A percentile compares a stretch with the other conserved stretches of the same genome.
These are phyloP conservation scores for Petasospora rhodanensis DNA, from an alignment of 1,139 yeast species.

Conservation along the genomic window DNA sequence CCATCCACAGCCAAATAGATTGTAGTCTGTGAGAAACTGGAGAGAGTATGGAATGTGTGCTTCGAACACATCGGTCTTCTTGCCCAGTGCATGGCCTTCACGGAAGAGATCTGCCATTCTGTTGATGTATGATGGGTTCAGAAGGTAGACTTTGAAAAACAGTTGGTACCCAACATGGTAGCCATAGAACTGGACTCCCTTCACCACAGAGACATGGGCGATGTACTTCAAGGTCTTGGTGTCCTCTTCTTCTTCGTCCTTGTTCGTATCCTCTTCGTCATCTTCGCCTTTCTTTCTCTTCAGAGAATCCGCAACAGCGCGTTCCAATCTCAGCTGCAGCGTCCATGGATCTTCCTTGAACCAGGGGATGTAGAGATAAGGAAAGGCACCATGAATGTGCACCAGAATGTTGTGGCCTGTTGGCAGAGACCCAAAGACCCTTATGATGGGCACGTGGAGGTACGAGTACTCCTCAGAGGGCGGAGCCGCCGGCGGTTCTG, in stretches of 20 bases:
- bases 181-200: conserved; percentile 82
- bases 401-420: conserved; percentile 53
- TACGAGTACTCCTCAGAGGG: conserved; percentile 19
- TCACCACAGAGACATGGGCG: conserved; percentile 64
- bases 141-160: conserved; percentile 62
- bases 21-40: conserved; percentile 80
- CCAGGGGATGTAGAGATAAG: conserved; percentile 70
- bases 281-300: conserved; percentile 11
- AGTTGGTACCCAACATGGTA: conserved; percentile 60
- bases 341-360: conserved; percentile 30
- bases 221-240: conserved; percentile 41
- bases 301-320: conserved; percentile 16
- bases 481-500: conserved; percentile 26
- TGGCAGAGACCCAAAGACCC: conserved; percentile 67
- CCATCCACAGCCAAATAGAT: conserved; percentile 84
- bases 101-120: conserved; percentile 59
- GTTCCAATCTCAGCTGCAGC: conserved; percentile 18
- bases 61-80: conserved; percentile 53
- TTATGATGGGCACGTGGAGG: conserved; percentile 62
- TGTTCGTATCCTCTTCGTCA: not conserved
- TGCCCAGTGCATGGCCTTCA: conserved; percentile 39
- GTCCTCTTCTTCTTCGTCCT: conserved; percentile 6
- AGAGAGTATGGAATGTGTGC: conserved; percentile 73
- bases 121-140: conserved; percentile 58
- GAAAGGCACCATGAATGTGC: conserved; percentile 82